phyloP scores from a whole-genome alignment of 164 flowering plant species.

The Liquidambar formosana region DNA sequence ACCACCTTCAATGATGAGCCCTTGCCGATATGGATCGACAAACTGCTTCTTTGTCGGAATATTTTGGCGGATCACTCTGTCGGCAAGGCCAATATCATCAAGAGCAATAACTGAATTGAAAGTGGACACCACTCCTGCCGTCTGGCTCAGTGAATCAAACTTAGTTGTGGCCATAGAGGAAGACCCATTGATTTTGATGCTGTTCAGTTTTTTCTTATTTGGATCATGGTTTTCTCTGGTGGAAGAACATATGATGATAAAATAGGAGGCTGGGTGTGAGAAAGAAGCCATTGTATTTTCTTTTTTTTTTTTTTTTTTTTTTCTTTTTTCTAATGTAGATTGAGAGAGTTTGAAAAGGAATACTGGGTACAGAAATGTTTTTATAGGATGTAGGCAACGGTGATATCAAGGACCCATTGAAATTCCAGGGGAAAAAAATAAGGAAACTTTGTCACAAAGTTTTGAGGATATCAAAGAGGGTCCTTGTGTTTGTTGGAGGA shows the following conservation, averaged over 20 bases:
- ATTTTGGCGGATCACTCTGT: slow-evolving; percentile 34
- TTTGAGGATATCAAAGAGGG: no score
- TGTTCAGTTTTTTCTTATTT: slow-evolving; percentile 24
- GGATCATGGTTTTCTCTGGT: slow-evolving; percentile 25
- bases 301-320: slow-evolving; percentile 1
- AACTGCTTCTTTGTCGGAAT: slow-evolving; percentile 54
- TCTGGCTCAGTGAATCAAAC: slow-evolving; percentile 23
- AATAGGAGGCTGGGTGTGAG: slow-evolving; percentile 8
- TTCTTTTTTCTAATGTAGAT: neutral
- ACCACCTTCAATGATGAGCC: slow-evolving; percentile 49
- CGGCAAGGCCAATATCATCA: slow-evolving; percentile 13
- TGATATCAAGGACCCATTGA: neutral
- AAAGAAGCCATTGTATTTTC: slow-evolving; percentile 22
- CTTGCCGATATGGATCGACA: slow-evolving; percentile 54
- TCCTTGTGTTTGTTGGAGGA: no score
- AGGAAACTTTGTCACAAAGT: no score
- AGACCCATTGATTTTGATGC: slow-evolving; percentile 32
- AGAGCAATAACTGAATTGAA: slow-evolving; percentile 12
- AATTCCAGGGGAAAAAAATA: no score
- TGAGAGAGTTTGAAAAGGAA: slow-evolving; percentile 4
- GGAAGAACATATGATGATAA: slow-evolving; percentile 18
- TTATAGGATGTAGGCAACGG: slow-evolving; percentile 11
- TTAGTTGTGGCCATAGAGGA: slow-evolving; percentile 15
- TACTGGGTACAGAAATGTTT: neutral
- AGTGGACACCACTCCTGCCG: slow-evolving; percentile 23